Conservation (phyloP, 1,284 basidiomycete species). For the Uromyces viciae-fabae region DNA sequence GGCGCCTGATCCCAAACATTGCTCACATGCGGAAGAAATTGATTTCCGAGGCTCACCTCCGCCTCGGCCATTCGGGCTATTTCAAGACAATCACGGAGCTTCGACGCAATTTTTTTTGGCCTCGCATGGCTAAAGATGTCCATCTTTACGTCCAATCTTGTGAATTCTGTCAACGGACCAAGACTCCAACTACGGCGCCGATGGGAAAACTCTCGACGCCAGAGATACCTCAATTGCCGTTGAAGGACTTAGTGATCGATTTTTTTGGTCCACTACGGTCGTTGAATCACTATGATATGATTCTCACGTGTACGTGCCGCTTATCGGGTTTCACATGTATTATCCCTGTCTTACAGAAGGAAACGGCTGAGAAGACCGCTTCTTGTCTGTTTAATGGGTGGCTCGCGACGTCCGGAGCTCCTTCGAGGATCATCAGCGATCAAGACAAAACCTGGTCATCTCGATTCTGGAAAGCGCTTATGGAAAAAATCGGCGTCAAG, state of each 20-base stretch:
- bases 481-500: not conserved
- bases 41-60: too few species aligned
- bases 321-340: not conserved
- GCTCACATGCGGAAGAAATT: too few species aligned
- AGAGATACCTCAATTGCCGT: not conserved
- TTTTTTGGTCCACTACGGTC: not conserved
- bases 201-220: not conserved
- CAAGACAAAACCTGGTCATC: slow-evolving; percentile 11
- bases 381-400: not conserved
- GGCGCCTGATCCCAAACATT: slow-evolving; percentile 56
- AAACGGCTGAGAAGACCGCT: not conserved
- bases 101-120: too few species aligned
- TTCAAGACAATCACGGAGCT: too few species aligned
- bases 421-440: not conserved
- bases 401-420: not conserved
- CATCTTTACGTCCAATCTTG: too few species aligned
- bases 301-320: not conserved
- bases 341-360: slow-evolving; percentile 10
- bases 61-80: too few species aligned
- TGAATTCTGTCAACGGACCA: too few species aligned
- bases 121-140: too few species aligned
- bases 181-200: too few species aligned
- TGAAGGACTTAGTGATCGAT: not conserved
- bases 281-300: not conserved
- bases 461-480: not conserved